Evolutionary conservation across 1,284 basidiomycete species (phyloP), one percentile per base, ranked within the genome.

Genomic region (Pyrrhoderma lamaoense): DNA sequence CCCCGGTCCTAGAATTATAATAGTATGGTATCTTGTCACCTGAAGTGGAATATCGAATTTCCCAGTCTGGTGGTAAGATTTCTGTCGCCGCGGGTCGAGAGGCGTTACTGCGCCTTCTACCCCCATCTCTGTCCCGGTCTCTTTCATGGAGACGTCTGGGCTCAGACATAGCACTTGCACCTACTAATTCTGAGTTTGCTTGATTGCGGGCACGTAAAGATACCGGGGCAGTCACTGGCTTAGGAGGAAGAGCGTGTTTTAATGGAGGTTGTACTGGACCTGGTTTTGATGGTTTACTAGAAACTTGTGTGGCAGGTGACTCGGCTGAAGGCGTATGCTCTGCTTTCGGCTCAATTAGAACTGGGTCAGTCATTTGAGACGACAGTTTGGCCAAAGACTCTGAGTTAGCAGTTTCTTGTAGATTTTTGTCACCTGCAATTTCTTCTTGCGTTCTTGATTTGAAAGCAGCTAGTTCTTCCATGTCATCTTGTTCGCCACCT

Each of bases 241-340:
- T 88, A 2, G 85, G 78, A 19, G 85, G 85, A 14, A 88, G 71
- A 16, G 82, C 82, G 61, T 87, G 85, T 65, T 59, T 47, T 64
- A 65, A 14, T 51, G 44, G 31, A 73, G 61, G 43, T 61, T 48
- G 44, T 46, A 54, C 51, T 47, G 58, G 57, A 27, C 59, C 45
- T 40, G 38, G 5, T 22, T 40, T 40, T 22, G 60, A 45, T 42
- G 70, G 61, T 8, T 22, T 16, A 40, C 8, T 18, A 18, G 38
- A 40, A 5, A 7, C n/a, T 22, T 22, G n/a, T 7, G 16, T 40
- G 38, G 16, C 21, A 40, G 16, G 14, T 18, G 38, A 14, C 14
- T 16, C n/a, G 8, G 16, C 38, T 16, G 67, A 66, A 49, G 68
- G 65, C 16, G 37, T 60, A 47, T 58, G 63, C 37, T 59, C 47